A percentile compares a stretch with the other conserved stretches of the same genome.
Conservation (phyloP, 2,329 filamentous ascomycete genomes). For the Plectosphaerella plurivora region DNA sequence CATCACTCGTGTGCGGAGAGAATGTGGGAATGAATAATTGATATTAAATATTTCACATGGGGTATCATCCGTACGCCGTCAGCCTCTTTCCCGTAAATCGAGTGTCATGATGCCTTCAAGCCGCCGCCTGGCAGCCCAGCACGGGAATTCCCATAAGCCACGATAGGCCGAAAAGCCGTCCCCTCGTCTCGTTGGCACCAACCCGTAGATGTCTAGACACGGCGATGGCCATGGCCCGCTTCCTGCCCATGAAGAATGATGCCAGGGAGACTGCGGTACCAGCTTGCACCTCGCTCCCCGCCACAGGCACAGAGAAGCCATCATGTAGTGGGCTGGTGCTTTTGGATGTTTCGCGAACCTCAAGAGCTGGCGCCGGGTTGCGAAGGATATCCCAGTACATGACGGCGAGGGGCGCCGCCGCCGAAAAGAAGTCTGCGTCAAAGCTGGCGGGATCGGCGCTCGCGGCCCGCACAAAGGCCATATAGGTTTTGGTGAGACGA, state of each 20-base stretch:
- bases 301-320: background rate
- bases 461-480: constrained; percentile 20
- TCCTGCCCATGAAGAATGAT: constrained; percentile 1
- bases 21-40: too few species aligned
- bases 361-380: background rate
- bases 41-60: background rate
- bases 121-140: background rate
- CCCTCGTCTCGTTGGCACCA: constrained; percentile 16
- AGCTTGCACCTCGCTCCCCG: background rate
- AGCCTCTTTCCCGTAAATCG: background rate
- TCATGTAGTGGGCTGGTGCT: background rate
- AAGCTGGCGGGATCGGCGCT: constrained; percentile 15
- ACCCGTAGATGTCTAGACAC: constrained; percentile 14
- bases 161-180: constrained; percentile 17
- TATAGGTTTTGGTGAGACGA: constrained; percentile 23
- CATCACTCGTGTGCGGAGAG: too few species aligned
- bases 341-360: constrained; percentile 3
- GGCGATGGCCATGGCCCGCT: constrained; percentile 5
- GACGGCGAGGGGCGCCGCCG: constrained; percentile 15
- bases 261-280: background rate
- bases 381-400: constrained; percentile 19
- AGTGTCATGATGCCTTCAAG: background rate
- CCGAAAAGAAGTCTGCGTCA: constrained; percentile 18
- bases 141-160: constrained; percentile 16
- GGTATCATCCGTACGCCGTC: constrained; percentile 1